Percentiles rank a stretch among this genome's conserved stretches.
Evolutionary conservation across 345 rosid species (phyloP).

Genomic region (Gossypium mustelinum): DNA sequence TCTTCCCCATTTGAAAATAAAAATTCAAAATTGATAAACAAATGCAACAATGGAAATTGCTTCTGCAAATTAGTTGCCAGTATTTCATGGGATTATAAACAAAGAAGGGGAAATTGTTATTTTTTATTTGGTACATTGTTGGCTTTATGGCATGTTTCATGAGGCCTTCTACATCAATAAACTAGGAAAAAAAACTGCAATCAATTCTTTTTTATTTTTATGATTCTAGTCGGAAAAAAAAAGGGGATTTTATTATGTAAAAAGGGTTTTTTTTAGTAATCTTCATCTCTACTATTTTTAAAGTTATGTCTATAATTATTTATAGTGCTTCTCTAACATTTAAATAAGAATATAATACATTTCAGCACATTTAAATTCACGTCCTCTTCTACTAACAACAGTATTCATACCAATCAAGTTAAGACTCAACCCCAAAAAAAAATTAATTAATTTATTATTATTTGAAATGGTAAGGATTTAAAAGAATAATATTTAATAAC

Average conservation of each 20-base stretch:
- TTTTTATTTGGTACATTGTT: background rate
- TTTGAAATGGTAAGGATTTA: background rate
- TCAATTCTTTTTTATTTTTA: background rate
- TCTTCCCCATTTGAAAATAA: conserved; percentile 47
- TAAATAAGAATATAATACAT: no score
- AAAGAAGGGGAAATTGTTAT: background rate
- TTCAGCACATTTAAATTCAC: no score
- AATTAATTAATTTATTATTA: background rate
- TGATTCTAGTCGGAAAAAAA: background rate
- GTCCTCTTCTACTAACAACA: no score
- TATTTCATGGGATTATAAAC: background rate
- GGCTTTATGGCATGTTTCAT: conserved; percentile 10
- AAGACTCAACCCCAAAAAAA: no score
- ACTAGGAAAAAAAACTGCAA: background rate
- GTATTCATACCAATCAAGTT: no score
- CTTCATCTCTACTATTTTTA: no score
- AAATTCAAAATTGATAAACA: background rate
- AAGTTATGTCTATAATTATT: no score
- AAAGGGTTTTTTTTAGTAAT: no score
- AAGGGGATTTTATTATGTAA: background rate
- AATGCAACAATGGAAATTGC: background rate
- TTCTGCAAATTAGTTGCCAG: background rate
- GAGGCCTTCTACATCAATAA: background rate
- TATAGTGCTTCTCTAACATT: no score
- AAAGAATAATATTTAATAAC: no score